A percentile compares a stretch with the other conserved stretches of the same genome.
Conservation (phyloP, 2,329 filamentous ascomycete species). For the Parascedosporium putredinis region DNA sequence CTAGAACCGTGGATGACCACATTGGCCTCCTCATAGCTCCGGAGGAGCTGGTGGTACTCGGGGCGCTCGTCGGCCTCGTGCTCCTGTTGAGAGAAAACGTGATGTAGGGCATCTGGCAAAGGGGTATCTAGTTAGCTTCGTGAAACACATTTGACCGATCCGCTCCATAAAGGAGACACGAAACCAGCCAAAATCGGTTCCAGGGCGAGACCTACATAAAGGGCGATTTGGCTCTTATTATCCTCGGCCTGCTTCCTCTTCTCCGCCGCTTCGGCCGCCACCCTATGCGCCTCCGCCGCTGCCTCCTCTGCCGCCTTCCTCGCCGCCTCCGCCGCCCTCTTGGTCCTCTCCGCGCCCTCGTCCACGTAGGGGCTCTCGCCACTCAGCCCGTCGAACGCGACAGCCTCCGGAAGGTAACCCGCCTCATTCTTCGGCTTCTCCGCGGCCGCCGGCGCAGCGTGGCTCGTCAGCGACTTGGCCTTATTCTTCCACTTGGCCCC, state of each 20-base stretch:
- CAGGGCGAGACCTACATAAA: constrained; percentile 4
- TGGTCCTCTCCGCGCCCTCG: too few relatives aligned
- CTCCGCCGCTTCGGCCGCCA: background rate
- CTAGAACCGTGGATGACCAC: constrained; percentile 10
- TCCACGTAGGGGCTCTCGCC: too few relatives aligned
- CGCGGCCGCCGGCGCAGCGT: background rate
- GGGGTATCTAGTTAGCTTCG: background rate
- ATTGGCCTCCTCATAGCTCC: background rate
- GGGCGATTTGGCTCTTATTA: background rate
- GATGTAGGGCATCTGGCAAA: constrained; percentile 4
- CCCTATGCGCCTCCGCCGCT: background rate
- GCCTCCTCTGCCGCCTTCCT: background rate
- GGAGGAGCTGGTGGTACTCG: constrained; percentile 1
- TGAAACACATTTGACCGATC: too few relatives aligned
- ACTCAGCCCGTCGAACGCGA: too few relatives aligned
- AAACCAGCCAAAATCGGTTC: too few relatives aligned
- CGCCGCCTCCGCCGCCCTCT: background rate
- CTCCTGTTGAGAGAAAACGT: background rate
- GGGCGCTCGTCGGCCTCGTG: background rate
- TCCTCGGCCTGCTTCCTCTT: background rate
- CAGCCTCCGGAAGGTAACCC: too few relatives aligned
- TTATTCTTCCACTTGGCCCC: background rate
- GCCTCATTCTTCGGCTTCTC: background rate
- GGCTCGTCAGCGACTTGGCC: background rate
- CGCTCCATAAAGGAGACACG: too few relatives aligned